Evolutionary conservation across 2,329 filamentous ascomycete species (phyloP).

Genomic region (Metarhizium rileyi): DNA sequence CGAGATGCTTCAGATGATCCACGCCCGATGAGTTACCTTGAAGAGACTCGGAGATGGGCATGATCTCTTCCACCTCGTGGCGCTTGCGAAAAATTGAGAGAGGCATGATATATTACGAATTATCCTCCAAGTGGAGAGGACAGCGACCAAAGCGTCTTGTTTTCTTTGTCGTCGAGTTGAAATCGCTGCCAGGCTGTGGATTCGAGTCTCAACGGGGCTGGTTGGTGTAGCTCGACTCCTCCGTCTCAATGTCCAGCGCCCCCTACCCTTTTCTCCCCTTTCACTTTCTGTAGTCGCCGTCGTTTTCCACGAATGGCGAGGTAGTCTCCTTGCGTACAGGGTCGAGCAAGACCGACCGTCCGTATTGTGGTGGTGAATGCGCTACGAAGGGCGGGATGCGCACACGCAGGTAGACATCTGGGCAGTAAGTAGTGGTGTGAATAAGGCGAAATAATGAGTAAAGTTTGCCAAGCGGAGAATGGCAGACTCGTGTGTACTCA

Average conservation of each 20-base stretch:
- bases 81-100: slow-evolving; percentile 34
- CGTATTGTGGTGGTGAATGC: background rate
- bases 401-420: background rate
- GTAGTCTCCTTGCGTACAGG: background rate
- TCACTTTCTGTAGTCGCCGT: background rate
- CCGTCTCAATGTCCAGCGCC: background rate
- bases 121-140: slow-evolving; percentile 1
- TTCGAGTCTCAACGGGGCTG: background rate
- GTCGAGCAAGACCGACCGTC: background rate
- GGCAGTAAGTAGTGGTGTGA: background rate
- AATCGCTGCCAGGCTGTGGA: background rate
- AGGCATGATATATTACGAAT: slow-evolving; percentile 16
- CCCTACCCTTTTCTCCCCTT: background rate
- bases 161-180: background rate
- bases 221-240: background rate
- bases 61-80: slow-evolving; percentile 35
- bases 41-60: slow-evolving; percentile 28
- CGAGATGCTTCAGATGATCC: slow-evolving; percentile 36
- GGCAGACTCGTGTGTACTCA: too few relatives aligned
- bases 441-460: background rate
- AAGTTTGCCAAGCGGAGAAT: background rate
- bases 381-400: background rate
- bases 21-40: slow-evolving; percentile 31
- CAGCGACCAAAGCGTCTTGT: background rate
- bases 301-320: background rate